Percentiles rank a stretch among this genome's conserved stretches.
Evolutionary conservation across 768 basidiomycete genomes (phyloP).

Genomic region (Podaxis sp.): DNA sequence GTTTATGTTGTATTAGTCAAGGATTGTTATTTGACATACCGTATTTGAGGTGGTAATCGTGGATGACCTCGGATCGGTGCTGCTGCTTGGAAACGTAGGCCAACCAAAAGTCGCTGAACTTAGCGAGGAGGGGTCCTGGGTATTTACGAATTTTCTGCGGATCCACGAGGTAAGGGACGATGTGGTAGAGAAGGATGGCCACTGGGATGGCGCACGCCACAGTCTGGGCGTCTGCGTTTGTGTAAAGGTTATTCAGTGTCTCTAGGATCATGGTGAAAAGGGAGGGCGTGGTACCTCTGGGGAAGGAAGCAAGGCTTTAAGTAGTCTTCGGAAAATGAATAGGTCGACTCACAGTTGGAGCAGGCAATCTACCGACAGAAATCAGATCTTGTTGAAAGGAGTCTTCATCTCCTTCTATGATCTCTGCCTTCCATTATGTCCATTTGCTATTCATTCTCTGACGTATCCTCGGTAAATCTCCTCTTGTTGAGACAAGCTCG

Average conservation of each 20-base stretch:
- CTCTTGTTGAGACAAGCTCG: neutral
- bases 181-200: constrained; percentile 35
- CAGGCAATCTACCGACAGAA: neutral
- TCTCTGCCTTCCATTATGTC: neutral
- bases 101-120: constrained; percentile 74
- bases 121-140: constrained; percentile 72
- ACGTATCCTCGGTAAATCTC: neutral
- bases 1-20: neutral
- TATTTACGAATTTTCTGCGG: constrained; percentile 54
- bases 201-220: constrained; percentile 21
- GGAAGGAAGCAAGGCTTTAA: constrained; percentile 2
- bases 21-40: constrained; percentile 43
- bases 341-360: neutral
- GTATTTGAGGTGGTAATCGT: constrained; percentile 69
- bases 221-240: neutral
- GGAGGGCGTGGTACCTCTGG: neutral
- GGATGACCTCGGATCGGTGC: constrained; percentile 73
- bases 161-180: constrained; percentile 56
- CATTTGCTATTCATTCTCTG: neutral
- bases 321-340: neutral
- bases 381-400: constrained; percentile 1
- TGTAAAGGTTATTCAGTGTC: neutral
- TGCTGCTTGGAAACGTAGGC: constrained; percentile 61
- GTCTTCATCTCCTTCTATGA: neutral
- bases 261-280: constrained; percentile 2